Percentiles rank a stretch among this genome's conserved stretches.
Conservation (phyloP, 2,329 filamentous ascomycete genomes). For the Pseudogymnoascus sp. region DNA sequence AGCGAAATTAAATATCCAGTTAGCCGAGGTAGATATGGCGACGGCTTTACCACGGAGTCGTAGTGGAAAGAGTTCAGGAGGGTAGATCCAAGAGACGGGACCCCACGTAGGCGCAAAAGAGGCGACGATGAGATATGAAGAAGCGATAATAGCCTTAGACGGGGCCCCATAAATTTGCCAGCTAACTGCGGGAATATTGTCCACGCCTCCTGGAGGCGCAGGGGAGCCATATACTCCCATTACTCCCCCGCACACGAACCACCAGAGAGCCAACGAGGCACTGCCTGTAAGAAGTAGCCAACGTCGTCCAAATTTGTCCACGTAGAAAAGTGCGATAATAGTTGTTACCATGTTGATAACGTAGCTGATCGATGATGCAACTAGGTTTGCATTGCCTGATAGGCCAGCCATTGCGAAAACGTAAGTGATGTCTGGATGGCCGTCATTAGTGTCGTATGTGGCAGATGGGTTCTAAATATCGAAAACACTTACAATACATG, state of each 20-base stretch:
- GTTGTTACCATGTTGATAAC: not conserved
- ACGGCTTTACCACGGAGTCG: conserved; percentile 46
- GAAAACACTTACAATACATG: conserved; percentile 50
- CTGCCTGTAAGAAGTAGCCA: not conserved
- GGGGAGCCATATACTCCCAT: not conserved
- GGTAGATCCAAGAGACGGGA: conserved; percentile 39
- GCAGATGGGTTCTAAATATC: not conserved
- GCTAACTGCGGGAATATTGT: not conserved
- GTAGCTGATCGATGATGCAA: conserved; percentile 12
- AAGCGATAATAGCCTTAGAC: conserved; percentile 44
- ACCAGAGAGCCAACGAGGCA: not conserved
- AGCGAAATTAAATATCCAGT: conserved; percentile 45
- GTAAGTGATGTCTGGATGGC: conserved; percentile 24
- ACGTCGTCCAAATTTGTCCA: not conserved
- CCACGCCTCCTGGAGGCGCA: not conserved
- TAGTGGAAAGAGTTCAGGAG: conserved; percentile 41
- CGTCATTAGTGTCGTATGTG: not conserved
- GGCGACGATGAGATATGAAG: conserved; percentile 57
- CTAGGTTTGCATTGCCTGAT: conserved; percentile 27
- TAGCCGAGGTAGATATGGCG: conserved; percentile 43
- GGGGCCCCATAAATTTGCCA: not conserved
- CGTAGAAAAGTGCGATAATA: not conserved
- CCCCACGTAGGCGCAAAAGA: conserved; percentile 41
- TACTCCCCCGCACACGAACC: not conserved
- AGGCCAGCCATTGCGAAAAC: conserved; percentile 31